These are phyloP conservation scores for Mycena citricolor DNA, from an alignment of 1,284 basidiomycete species.

Conservation along the genomic window DNA sequence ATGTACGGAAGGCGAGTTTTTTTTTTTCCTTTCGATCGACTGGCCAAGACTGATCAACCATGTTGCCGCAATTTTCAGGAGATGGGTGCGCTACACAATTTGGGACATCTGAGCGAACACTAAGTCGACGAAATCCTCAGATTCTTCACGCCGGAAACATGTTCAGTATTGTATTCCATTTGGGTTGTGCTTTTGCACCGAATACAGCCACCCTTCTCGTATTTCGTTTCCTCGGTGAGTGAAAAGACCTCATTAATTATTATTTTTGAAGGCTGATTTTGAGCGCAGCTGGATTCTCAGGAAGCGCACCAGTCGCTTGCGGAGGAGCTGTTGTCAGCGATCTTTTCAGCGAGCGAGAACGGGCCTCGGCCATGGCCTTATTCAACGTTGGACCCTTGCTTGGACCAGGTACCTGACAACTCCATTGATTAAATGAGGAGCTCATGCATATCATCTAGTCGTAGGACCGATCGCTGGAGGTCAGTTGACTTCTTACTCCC, in stretches of 20 bases:
- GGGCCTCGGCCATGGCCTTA: constrained; percentile 50
- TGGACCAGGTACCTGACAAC: constrained; percentile 26
- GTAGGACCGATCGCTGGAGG: constrained; percentile 20
- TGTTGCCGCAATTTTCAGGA: constrained; percentile 36
- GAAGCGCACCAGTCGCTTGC: constrained; percentile 45
- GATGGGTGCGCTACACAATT: constrained; percentile 43
- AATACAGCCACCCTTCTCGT: constrained; percentile 47
- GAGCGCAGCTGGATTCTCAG: constrained; percentile 42
- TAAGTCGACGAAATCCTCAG: too few relatives aligned
- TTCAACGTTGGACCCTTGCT: constrained; percentile 48
- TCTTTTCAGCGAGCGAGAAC: constrained; percentile 45
- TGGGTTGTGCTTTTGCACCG: constrained; percentile 54
- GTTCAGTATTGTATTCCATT: constrained; percentile 53
- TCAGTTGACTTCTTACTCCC: constrained; percentile 17
- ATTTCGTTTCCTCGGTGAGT: constrained; percentile 53
- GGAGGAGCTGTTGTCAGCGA: constrained; percentile 50
- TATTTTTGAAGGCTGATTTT: constrained; percentile 6
- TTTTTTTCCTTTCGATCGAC: background rate
- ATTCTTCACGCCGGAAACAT: constrained; percentile 57
- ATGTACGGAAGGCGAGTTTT: constrained; percentile 42
- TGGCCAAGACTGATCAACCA: background rate
- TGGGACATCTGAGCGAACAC: too few relatives aligned
- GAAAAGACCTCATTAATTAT: too few relatives aligned
- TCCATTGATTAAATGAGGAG: too few relatives aligned
- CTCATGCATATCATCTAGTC: constrained; percentile 9